These are phyloP conservation scores for Camellia granthamiana DNA, from an alignment of 148 eudicot genomes.

Conservation along the genomic window DNA sequence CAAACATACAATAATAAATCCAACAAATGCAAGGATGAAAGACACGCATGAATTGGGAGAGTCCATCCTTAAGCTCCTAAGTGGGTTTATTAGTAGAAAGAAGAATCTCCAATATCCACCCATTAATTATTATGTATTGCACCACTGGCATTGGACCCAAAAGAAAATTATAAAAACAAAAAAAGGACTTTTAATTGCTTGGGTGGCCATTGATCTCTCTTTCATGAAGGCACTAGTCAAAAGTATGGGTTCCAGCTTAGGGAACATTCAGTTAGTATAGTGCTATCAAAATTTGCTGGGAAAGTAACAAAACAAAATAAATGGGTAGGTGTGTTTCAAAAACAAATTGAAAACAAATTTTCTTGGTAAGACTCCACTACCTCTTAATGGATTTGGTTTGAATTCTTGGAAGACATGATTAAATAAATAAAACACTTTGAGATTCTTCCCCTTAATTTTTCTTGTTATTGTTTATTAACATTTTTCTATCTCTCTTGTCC, in stretches of 20 bases:
- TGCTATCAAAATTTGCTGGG: not conserved
- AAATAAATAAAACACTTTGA: not conserved
- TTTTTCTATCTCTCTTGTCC: not conserved
- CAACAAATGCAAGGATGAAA: too few species aligned
- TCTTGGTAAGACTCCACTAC: not conserved
- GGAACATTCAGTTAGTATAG: slow-evolving; percentile 19
- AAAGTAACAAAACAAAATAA: not conserved
- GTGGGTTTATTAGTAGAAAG: not conserved
- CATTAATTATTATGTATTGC: not conserved
- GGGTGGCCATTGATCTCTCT: not conserved
- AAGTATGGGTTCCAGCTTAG: slow-evolving; percentile 19
- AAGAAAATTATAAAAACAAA: too few species aligned
- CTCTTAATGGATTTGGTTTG: slow-evolving; percentile 6
- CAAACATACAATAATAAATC: too few species aligned
- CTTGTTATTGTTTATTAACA: not conserved
- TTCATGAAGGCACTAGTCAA: not conserved
- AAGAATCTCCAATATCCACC: not conserved
- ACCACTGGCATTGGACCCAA: not conserved
- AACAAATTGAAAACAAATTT: not conserved
- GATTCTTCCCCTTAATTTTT: not conserved
- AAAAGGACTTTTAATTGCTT: not conserved
- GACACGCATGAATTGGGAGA: too few species aligned
- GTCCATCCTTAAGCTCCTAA: too few species aligned
- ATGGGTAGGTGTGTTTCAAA: slow-evolving; percentile 1
- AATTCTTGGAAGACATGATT: slow-evolving; percentile 2